Percentiles rank a stretch among this genome's conserved stretches.
These are phyloP conservation scores for Lophiotrema nucula DNA, from an alignment of 495 filamentous ascomycete species.

Conservation along the genomic window DNA sequence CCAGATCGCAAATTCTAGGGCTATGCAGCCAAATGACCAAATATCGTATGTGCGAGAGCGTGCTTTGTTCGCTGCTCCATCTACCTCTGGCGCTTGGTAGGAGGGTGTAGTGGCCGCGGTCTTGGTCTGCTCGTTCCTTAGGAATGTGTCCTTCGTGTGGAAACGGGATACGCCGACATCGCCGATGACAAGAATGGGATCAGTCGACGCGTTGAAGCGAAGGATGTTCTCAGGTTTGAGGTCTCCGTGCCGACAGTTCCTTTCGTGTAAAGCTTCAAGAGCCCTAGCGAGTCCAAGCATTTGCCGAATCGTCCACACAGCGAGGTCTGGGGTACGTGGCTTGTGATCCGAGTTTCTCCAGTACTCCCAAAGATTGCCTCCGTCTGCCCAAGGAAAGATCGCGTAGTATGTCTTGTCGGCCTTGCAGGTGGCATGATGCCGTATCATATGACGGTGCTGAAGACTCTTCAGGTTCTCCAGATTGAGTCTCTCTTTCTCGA, in stretches of 20 bases:
- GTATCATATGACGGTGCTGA: background rate
- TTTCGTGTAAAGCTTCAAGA: background rate
- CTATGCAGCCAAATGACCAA: constrained; percentile 12
- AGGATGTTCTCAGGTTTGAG: constrained; percentile 14
- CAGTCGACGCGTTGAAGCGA: background rate
- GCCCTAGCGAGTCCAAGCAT: background rate
- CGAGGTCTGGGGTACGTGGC: background rate
- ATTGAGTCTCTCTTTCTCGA: background rate
- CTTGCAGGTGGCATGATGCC: background rate
- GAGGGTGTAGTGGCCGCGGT: background rate
- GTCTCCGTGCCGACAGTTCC: constrained; percentile 4
- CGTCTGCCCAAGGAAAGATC: constrained; percentile 10
- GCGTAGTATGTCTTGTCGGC: background rate
- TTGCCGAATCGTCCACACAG: background rate
- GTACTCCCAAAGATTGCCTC: background rate
- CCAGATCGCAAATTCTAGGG: constrained; percentile 6
- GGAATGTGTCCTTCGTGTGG: background rate
- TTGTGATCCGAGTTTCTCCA: background rate
- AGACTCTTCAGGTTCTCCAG: background rate
- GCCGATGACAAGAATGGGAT: background rate
- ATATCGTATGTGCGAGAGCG: constrained; percentile 9
- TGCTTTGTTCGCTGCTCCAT: background rate
- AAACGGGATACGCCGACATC: background rate
- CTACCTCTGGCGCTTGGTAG: background rate
- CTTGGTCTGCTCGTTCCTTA: background rate